Evolutionary conservation across 495 filamentous ascomycete species (phyloP).

Genomic region (Trichoderma virens): DNA sequence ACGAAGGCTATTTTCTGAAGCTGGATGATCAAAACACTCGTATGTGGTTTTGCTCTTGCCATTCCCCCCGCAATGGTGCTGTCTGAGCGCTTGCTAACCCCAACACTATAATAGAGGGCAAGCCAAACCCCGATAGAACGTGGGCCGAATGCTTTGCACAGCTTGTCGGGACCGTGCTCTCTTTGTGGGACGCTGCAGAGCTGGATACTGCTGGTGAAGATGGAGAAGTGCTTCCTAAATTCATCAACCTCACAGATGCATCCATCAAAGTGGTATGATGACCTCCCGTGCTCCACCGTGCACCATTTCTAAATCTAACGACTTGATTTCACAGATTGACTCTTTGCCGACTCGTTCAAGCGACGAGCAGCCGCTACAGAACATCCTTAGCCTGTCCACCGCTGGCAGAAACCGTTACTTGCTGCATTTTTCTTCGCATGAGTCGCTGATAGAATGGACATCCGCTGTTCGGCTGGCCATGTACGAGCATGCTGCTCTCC

Average conservation of each 20-base stretch:
- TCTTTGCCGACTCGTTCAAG: conserved; percentile 72
- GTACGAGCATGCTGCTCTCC: conserved; percentile 87
- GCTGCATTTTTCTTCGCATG: conserved; percentile 89
- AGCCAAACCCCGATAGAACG: conserved; percentile 72
- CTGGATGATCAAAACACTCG: conserved; percentile 85
- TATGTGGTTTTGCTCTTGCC: conserved; percentile 39
- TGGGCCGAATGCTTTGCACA: conserved; percentile 98
- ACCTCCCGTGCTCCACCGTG: not conserved
- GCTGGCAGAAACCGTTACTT: conserved; percentile 93
- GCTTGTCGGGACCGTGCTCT: conserved; percentile 88
- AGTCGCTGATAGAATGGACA: conserved; percentile 93
- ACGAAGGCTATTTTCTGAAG: conserved; percentile 96
- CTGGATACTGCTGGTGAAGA: conserved; percentile 80
- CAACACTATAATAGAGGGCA: conserved; percentile 56
- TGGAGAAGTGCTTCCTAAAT: conserved; percentile 83
- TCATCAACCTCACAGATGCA: conserved; percentile 94
- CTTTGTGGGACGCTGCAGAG: conserved; percentile 91
- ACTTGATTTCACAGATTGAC: conserved; percentile 59
- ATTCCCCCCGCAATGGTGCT: not conserved
- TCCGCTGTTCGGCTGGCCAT: conserved; percentile 89
- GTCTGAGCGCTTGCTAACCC: conserved; percentile 18
- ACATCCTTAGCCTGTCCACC: conserved; percentile 90
- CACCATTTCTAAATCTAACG: not conserved
- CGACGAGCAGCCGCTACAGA: conserved; percentile 72
- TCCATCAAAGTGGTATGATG: conserved; percentile 89